phyloP scores from a whole-genome alignment of 192 early-diverging fungal species.

The Coemansia sp. region DNA sequence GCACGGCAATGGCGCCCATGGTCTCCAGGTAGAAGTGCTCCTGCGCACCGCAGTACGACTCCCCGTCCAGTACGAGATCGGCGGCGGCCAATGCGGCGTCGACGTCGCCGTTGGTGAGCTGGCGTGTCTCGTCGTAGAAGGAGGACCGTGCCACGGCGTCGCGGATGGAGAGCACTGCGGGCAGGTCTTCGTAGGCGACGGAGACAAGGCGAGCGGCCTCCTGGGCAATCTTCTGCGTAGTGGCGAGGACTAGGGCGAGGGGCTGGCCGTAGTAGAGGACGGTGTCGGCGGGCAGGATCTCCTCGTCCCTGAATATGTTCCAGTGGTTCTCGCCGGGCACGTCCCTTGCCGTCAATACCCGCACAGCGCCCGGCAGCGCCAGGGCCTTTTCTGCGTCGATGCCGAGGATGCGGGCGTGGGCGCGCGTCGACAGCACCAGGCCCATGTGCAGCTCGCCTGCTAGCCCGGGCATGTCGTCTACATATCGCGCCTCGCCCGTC shows the following conservation, averaged over 20 bases:
- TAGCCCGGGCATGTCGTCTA: conserved; percentile 77
- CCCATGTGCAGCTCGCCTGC: conserved; percentile 68
- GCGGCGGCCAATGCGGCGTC: conserved; percentile 55
- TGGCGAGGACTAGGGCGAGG: conserved; percentile 77
- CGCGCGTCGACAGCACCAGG: conserved; percentile 63
- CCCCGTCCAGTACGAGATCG: conserved; percentile 58
- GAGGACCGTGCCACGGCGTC: conserved; percentile 71
- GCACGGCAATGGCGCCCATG: conserved; percentile 64
- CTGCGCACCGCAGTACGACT: conserved; percentile 59
- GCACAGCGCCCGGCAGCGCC: conserved; percentile 59
- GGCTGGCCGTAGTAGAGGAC: conserved; percentile 72
- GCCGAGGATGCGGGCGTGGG: conserved; percentile 65
- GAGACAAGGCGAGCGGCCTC: conserved; percentile 67
- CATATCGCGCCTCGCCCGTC: conserved; percentile 82
- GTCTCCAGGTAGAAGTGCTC: conserved; percentile 94
- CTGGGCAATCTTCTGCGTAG: conserved; percentile 62
- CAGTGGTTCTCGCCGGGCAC: conserved; percentile 64
- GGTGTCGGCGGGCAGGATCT: conserved; percentile 69
- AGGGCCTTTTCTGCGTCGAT: conserved; percentile 67
- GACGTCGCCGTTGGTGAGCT: conserved; percentile 65
- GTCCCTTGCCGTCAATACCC: conserved; percentile 67
- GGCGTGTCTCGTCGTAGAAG: conserved; percentile 58
- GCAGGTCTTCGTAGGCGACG: conserved; percentile 70
- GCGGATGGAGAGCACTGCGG: conserved; percentile 72
- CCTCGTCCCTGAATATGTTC: conserved; percentile 69